A percentile compares a stretch with the other conserved stretches of the same genome.
These are phyloP conservation scores for Lachancea sp. DNA, from an alignment of 805 yeast genomes.

Conservation along the genomic window DNA sequence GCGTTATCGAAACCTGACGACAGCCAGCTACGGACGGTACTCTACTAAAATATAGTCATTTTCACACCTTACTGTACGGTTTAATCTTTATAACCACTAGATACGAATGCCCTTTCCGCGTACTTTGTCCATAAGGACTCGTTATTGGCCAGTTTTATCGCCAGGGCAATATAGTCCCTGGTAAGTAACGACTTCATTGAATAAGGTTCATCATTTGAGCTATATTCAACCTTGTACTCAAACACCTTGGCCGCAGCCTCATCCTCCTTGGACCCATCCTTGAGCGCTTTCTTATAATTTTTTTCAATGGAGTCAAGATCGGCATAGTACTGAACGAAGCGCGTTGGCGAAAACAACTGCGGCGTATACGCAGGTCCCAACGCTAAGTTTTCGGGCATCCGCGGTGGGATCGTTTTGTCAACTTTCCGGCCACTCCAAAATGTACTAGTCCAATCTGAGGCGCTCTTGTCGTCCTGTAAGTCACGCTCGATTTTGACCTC, in stretches of 20 bases:
- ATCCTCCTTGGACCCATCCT: constrained; percentile 54
- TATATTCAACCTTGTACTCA: constrained; percentile 57
- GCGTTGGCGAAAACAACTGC: constrained; percentile 66
- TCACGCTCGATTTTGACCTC: constrained; percentile 33
- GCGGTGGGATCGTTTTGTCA: constrained; percentile 59
- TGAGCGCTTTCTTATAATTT: constrained; percentile 39
- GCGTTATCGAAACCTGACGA: too few relatives aligned
- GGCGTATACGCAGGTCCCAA: constrained; percentile 73
- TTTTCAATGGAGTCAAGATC: constrained; percentile 49
- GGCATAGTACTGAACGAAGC: constrained; percentile 69
- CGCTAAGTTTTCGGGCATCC: constrained; percentile 47
- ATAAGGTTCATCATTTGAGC: constrained; percentile 57
- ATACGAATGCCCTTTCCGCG: constrained; percentile 54
- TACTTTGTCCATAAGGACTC: constrained; percentile 51
- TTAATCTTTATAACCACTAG: constrained; percentile 54
- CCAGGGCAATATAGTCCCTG: constrained; percentile 54
- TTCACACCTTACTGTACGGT: background rate
- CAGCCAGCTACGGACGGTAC: too few relatives aligned
- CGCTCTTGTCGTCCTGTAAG: background rate
- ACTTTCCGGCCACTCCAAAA: constrained; percentile 10
- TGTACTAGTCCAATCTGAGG: background rate
- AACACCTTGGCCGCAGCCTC: constrained; percentile 44
- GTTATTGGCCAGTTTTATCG: constrained; percentile 46
- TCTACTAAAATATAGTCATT: too few relatives aligned
- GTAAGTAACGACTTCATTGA: constrained; percentile 51